phyloP scores from a whole-genome alignment of 2,329 filamentous ascomycete genomes.

The Dactylellina parvicollis region DNA sequence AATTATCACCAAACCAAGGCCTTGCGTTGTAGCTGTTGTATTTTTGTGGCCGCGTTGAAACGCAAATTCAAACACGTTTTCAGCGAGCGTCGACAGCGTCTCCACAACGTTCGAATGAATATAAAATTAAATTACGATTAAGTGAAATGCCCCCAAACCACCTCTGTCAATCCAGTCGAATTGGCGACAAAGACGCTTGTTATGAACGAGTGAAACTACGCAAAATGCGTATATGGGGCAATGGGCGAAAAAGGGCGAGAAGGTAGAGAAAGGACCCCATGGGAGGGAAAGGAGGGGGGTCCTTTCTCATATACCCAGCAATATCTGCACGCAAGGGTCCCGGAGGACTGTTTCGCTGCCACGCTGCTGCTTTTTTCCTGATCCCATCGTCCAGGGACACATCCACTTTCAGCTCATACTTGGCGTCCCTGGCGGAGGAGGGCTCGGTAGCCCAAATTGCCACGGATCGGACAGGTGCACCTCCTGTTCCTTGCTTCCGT shows the following conservation, averaged over 20 bases:
- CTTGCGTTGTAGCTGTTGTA: constrained; percentile 45
- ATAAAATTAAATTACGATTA: constrained; percentile 38
- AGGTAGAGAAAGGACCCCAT: constrained; percentile 21
- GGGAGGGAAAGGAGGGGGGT: constrained; percentile 32
- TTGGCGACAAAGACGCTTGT: constrained; percentile 30
- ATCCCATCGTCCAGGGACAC: constrained; percentile 11
- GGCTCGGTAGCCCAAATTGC: constrained; percentile 35
- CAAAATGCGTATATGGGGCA: constrained; percentile 52
- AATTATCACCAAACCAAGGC: constrained; percentile 4
- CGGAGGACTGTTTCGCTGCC: not conserved
- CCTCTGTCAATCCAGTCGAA: constrained; percentile 33
- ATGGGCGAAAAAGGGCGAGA: constrained; percentile 49
- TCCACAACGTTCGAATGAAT: constrained; percentile 13
- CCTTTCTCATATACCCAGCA: constrained; percentile 44
- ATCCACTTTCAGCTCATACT: constrained; percentile 49
- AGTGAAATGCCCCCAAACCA: constrained; percentile 31
- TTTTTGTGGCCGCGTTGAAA: constrained; percentile 19
- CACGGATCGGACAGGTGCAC: constrained; percentile 52
- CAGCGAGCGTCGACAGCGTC: constrained; percentile 4
- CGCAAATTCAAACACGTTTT: constrained; percentile 6
- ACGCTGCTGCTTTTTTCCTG: constrained; percentile 21
- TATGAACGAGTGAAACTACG: constrained; percentile 54
- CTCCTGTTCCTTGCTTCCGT: constrained; percentile 40
- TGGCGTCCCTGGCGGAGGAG: constrained; percentile 36
- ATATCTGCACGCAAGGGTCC: constrained; percentile 10